Base-by-base conservation (phyloP, 116 monocot species). In the Dioscorea cayenensis region DNA sequence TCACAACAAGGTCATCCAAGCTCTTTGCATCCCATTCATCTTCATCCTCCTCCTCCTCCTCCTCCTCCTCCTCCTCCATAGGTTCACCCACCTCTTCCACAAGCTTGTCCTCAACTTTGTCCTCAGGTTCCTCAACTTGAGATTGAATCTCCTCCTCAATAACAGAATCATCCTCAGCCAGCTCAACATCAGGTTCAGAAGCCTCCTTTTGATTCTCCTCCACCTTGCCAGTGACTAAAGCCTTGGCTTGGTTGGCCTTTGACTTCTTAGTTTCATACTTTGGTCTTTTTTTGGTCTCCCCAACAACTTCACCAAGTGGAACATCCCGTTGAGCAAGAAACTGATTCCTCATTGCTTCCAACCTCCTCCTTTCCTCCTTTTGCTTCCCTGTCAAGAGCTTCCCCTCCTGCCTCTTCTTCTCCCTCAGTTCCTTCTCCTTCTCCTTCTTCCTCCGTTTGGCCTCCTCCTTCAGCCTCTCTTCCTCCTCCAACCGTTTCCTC, bases 1-100 rank as follows among this genome's bases (percentile, higher is more conserved):
- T 90, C 4, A 96, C 90, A 71, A 90, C 92, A 67, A 90, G 75
- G 74, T 92, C 90, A 81, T 96, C 92, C 96, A 90, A 96, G 73
- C 96, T 96, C 84, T 96, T 96, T 32, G 92, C 92, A 84, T 96
- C 96, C 96, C 96, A 96, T 49, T 80, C 78, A 51, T 92, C 92
- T 6, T 89, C 91, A 4, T 84, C 81, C 1, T 91, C 92, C 7
- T 90, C 94, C 28, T 88, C 87, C 10, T 90, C 92, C 20, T 84
- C 89, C 43, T 90, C 92, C 21, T 84, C 86, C 43, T 43, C 43
- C 43, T 43, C 43, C 28, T 83, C 86, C 58, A 79, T 55, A 7
- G 69, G 78, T 80, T 80, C 66, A 19, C 50, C 63, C 64, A 77
- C 85, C 71, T 81, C 80, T 28, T 3, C 43, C 37, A 52, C 83